A percentile compares a stretch with the other conserved stretches of the same genome.
These are phyloP conservation scores for Coleophoma crateriformis DNA, from an alignment of 2,329 filamentous ascomycete species.

Conservation along the genomic window DNA sequence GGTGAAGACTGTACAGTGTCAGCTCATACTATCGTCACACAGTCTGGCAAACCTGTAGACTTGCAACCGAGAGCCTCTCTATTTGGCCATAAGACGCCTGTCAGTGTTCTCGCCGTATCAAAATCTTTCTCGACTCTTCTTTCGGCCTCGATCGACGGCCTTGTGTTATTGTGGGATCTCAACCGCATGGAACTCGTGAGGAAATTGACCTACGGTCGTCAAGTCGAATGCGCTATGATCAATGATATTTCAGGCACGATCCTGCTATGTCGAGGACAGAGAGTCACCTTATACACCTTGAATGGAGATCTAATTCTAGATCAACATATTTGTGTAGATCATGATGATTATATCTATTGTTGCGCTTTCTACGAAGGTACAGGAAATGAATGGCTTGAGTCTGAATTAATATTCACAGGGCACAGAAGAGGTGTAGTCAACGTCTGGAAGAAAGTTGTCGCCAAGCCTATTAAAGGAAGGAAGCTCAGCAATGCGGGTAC, in stretches of 20 bases:
- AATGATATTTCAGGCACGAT: conserved; percentile 91
- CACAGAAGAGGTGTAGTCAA: conserved; percentile 82
- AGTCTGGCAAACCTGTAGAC: conserved; percentile 65
- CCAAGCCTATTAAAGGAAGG: conserved; percentile 18
- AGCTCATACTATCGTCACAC: conserved; percentile 67
- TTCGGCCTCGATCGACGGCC: conserved; percentile 75
- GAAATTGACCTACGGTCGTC: conserved; percentile 54
- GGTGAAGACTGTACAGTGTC: conserved; percentile 90
- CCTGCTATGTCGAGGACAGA: conserved; percentile 71
- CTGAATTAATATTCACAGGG: conserved; percentile 81
- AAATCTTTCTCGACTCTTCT: conserved; percentile 85
- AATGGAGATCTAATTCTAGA: conserved; percentile 81
- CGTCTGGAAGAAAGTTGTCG: conserved; percentile 57
- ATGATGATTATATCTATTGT: conserved; percentile 72
- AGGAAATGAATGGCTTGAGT: conserved; percentile 87
- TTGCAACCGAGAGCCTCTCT: conserved; percentile 73
- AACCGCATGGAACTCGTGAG: conserved; percentile 85
- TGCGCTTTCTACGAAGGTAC: conserved; percentile 94
- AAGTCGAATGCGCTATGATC: conserved; percentile 71
- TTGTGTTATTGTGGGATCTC: conserved; percentile 87
- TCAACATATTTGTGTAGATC: conserved; percentile 68
- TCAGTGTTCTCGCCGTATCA: conserved; percentile 77
- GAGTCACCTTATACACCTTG: conserved; percentile 75
- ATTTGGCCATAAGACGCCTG: conserved; percentile 83
- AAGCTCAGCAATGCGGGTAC: background rate